Evolutionary conservation across 495 filamentous ascomycete genomes (phyloP), one percentile per base, ranked within the genome.

Genomic region (Poronia punctata): DNA sequence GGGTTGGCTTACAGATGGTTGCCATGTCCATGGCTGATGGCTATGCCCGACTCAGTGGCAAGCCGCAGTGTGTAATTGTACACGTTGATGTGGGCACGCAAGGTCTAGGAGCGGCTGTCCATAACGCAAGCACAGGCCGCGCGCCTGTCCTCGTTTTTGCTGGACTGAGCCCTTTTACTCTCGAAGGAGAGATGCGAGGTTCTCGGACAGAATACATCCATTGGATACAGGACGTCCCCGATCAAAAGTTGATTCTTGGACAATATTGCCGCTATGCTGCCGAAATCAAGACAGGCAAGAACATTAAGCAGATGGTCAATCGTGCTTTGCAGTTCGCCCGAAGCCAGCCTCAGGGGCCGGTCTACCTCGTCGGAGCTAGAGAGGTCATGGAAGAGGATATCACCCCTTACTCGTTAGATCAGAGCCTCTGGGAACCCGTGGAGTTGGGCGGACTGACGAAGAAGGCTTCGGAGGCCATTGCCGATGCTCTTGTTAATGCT

Each of bases 61-160:
- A 87, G 45, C 86, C 88, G 0, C 90, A 97, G 60, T 84, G 81
- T 43, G 89, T 97, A 3, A 90, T 97, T 44, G 83, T 97, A 3
- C 90, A 97, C 60, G 90, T 97, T 39, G 90, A 97, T 56, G 90
- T 97, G 9, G 90, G 90, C 25, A 97, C 90, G 0, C 90, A 97
- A 62, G 89, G 88, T 2, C 54, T 77, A 2, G 90, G 81, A 17
- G 88, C 89, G 0, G 90, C 90, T 3, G 83, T 97, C 0, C 90
- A 97, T 66, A 96, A 97, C 52, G 83, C 90, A 3, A 83, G 78
- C 18, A 83, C 82, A 39, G 89, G 90, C 1, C 81, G 90, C 22
- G 83, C 86, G 1, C 90, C 90, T 0, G 80, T 97, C 9, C 61
- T 97, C 21, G 83, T 97, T 18, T 95, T 97, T 54, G 90, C 90